Evolutionary conservation across 1,139 yeast genomes (phyloP).

Genomic region (Suhomyces yuchorum): DNA sequence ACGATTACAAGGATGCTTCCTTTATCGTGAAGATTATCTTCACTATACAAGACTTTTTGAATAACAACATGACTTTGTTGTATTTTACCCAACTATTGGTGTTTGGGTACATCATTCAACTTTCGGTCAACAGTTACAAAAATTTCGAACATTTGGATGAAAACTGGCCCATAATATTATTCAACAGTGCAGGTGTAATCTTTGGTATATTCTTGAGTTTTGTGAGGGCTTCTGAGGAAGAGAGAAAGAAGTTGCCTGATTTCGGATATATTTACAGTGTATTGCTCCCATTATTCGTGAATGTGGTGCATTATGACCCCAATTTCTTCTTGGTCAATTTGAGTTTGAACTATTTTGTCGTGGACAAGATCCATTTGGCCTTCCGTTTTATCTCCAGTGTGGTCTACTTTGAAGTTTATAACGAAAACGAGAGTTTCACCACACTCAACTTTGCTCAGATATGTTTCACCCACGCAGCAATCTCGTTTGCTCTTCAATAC

Average conservation of each 20-base stretch:
- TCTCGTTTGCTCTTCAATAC: conserved; percentile 28
- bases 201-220: conserved; percentile 35
- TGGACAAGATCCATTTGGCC: conserved; percentile 35
- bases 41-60: conserved; percentile 42
- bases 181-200: conserved; percentile 38
- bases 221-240: conserved; percentile 23
- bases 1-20: conserved; percentile 16
- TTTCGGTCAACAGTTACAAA: conserved; percentile 29
- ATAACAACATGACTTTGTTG: conserved; percentile 34
- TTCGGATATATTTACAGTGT: conserved; percentile 42
- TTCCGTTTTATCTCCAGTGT: conserved; percentile 34
- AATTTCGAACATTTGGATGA: conserved; percentile 22
- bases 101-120: conserved; percentile 33
- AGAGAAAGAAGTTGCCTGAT: conserved; percentile 32
- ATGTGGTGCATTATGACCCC: conserved; percentile 24
- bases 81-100: conserved; percentile 39
- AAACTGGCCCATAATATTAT: conserved; percentile 31
- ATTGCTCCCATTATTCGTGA: conserved; percentile 34
- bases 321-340: conserved; percentile 35
- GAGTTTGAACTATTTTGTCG: conserved; percentile 40
- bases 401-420: conserved; percentile 35
- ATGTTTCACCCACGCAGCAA: conserved; percentile 27
- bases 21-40: conserved; percentile 23
- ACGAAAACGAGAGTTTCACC: conserved; percentile 22
- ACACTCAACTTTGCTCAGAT: conserved; percentile 27